phyloP scores from a whole-genome alignment of 2,329 filamentous ascomycete species.

The Sporothrix humicola region DNA sequence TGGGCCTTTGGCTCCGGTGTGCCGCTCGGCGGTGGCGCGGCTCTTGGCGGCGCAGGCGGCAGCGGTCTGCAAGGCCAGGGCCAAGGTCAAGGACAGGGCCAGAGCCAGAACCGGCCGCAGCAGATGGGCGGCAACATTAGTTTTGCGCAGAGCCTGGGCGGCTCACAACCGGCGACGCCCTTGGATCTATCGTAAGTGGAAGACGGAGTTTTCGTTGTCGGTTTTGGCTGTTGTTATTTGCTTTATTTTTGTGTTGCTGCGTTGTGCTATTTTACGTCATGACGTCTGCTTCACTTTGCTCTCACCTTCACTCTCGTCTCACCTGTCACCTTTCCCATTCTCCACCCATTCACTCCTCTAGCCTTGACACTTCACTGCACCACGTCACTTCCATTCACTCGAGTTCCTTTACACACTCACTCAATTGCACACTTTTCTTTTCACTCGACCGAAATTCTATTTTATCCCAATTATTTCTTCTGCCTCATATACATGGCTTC shows the following conservation, averaged over 20 bases:
- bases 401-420: constrained; percentile 47
- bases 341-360: neutral
- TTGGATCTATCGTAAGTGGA: constrained; percentile 68
- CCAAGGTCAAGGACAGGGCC: constrained; percentile 41
- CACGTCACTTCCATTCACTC: too few species aligned
- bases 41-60: constrained; percentile 48
- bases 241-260: neutral
- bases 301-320: constrained; percentile 26
- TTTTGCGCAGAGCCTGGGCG: constrained; percentile 69
- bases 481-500: neutral
- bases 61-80: constrained; percentile 54
- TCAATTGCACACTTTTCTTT: constrained; percentile 54
- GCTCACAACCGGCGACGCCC: constrained; percentile 66
- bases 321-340: neutral
- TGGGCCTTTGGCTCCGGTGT: constrained; percentile 69
- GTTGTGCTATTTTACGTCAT: neutral
- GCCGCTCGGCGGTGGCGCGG: constrained; percentile 57
- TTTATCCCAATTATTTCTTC: constrained; percentile 12
- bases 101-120: constrained; percentile 54
- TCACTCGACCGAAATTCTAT: neutral
- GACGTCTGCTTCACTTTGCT: constrained; percentile 16
- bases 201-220: constrained; percentile 30
- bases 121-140: constrained; percentile 66
- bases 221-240: neutral
- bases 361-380: constrained; percentile 15